Percentiles rank a stretch among this genome's conserved stretches.
These are phyloP conservation scores for Colletotrichum euphorbiae DNA, from an alignment of 2,329 filamentous ascomycete species.

Conservation along the genomic window DNA sequence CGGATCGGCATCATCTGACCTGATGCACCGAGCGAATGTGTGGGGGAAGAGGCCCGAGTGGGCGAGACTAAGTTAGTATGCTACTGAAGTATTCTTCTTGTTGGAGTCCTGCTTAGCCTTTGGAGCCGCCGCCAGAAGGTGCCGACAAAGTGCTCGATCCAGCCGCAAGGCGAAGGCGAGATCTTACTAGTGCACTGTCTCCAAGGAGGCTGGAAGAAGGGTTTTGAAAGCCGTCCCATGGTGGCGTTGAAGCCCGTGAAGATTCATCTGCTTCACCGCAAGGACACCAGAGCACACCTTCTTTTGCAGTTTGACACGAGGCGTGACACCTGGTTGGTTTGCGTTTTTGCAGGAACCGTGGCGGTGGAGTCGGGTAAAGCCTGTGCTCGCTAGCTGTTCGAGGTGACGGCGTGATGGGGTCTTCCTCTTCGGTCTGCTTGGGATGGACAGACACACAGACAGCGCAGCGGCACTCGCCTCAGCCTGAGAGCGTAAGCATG, in stretches of 20 bases:
- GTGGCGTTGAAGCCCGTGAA: conserved; percentile 22
- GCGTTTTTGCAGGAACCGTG: conserved; percentile 1
- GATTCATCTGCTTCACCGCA: conserved; percentile 21
- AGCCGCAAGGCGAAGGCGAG: conserved; percentile 2
- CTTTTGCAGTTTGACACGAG: conserved; percentile 20
- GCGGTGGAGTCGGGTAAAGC: not conserved
- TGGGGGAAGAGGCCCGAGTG: conserved; percentile 8
- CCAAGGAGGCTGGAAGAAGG: conserved; percentile 26
- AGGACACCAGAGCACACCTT: not conserved
- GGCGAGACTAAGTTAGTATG: conserved; percentile 4
- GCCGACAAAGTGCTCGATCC: conserved; percentile 14
- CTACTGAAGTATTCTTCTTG: too few species aligned
- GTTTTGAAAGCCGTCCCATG: conserved; percentile 25
- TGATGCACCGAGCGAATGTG: conserved; percentile 7
- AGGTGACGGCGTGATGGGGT: conserved; percentile 14
- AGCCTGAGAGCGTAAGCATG: conserved; percentile 24
- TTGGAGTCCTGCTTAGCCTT: not conserved
- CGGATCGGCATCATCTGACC: conserved; percentile 36
- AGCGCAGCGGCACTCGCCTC: conserved; percentile 11
- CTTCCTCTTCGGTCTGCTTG: conserved; percentile 5
- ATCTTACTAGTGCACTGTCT: not conserved
- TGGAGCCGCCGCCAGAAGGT: not conserved
- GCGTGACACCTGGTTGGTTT: conserved; percentile 9
- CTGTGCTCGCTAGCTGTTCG: conserved; percentile 14
- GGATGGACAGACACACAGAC: conserved; percentile 14